Percentiles rank a stretch among this genome's conserved stretches.
Conservation (phyloP, 352 stramenopile species). For the Plasmopara viticola region DNA sequence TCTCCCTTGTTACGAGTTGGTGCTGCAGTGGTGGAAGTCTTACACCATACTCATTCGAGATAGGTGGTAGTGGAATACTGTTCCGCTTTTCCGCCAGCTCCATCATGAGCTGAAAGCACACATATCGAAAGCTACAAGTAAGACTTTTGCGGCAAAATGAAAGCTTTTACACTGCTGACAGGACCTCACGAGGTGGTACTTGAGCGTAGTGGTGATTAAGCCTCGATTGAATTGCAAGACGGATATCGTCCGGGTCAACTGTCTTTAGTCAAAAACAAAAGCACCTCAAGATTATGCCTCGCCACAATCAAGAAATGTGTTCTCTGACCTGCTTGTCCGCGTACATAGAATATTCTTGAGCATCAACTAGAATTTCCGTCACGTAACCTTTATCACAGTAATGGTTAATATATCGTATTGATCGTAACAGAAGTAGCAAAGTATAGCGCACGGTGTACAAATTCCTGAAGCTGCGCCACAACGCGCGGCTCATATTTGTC, state of each 20-base stretch:
- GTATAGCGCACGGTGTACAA: slow-evolving; percentile 55
- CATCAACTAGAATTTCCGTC: slow-evolving; percentile 77
- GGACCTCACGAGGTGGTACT: slow-evolving; percentile 63
- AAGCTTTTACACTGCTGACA: neutral
- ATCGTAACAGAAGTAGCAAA: neutral
- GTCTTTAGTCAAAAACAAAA: slow-evolving; percentile 22
- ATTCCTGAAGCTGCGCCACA: slow-evolving; percentile 76
- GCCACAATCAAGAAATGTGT: neutral
- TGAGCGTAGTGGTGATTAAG: slow-evolving; percentile 77
- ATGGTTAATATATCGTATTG: neutral
- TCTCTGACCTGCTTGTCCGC: slow-evolving; percentile 52
- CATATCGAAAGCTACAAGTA: neutral
- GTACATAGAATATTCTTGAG: slow-evolving; percentile 79
- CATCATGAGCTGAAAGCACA: slow-evolving; percentile 61
- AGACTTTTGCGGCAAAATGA: neutral
- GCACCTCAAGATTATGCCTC: slow-evolving; percentile 8
- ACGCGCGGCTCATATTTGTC: slow-evolving; percentile 76
- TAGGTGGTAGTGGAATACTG: slow-evolving; percentile 59
- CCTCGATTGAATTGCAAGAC: slow-evolving; percentile 65
- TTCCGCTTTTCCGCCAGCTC: slow-evolving; percentile 83
- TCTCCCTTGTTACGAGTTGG: slow-evolving; percentile 70
- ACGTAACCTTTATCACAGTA: slow-evolving; percentile 50
- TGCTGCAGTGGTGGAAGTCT: slow-evolving; percentile 61
- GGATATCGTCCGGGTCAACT: slow-evolving; percentile 71
- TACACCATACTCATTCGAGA: slow-evolving; percentile 81